Evolutionary conservation across 176 grass and related monocot species (phyloP), one percentile per base, ranked within the genome.

Genomic region (Phyllostachys edulis): DNA sequence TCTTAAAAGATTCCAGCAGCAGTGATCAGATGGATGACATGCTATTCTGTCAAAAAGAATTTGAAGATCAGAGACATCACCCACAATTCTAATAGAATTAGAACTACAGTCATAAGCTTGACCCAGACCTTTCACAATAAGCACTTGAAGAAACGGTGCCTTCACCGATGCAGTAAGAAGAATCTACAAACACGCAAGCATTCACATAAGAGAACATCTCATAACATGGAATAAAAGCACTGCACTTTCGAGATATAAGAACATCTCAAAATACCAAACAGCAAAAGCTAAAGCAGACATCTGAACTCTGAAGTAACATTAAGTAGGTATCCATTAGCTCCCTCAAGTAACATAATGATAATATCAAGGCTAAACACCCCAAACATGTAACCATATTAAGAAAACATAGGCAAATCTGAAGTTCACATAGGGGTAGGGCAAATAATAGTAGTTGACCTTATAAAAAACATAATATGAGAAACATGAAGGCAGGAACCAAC

Each of bases 1-100:
- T 45, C 34, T 24, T 24, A 44, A 17, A 69, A 78, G 46, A 83
- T 73, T 40, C 60, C 57, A 67, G 38, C 81, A 45, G 74, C n/a
- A 41, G 51, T 32, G 27, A 80, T 66, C 11, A 20, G n/a, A 49
- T 50, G 21, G 50, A 89, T 75, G 59, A 6, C 82, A 84, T 66
- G 49, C 60, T 76, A 73, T 80, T 79, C 82, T 89, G 77, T 85
- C 41, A 80, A 80, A 79, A 85, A 61, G 50, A 80, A 63, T 75
- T 54, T 54, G 18, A 85, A 63, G 16, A 80, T 85, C 59, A 84
- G 73, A 47, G 15, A 42, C 61, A 67, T 32, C 39, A 47, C n/a
- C 24, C 57, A 46, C 24, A 55, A 73, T 29, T 67, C 36, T 60
- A 34, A 67, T 40, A 79, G 9, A 55, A 63, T 3, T 29, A 75